Evolutionary conservation across 805 yeast genomes (phyloP), one percentile per base, ranked within the genome.

Genomic region (Candida vaughaniae): DNA sequence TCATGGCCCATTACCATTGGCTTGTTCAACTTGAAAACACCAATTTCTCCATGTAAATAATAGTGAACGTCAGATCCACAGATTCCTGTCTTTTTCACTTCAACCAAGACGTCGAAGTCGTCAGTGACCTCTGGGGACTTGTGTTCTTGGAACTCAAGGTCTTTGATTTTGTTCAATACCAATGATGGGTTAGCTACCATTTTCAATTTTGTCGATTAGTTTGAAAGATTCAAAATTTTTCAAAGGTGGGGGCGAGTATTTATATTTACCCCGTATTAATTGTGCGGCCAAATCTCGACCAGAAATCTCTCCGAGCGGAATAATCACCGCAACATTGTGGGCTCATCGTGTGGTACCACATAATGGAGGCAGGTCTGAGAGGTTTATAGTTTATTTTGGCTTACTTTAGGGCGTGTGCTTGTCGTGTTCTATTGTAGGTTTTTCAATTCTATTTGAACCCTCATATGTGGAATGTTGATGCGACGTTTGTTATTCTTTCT

Each of bases 1-100:
- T 88, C 96, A 55, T 88, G 96, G 30, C 96, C 96, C 46, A 87
- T 65, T 25, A 87, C 88, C 91, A 87, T 84, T 30, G 95, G 95
- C 17, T 69, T 63, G 46, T 73, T 75, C 41, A 88, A 82, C 6
- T 80, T 77, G 50, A 85, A 87, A 6, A 78, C 73, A 16, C 95
- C 96, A 52, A 87, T 83, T 37, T 71, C 73, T 3, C 95, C 96
- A 46, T 83, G 84, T 20, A 78, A 75, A 52, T 79, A 86, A 67
- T 82, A 88, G 57, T 87, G 95, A 43, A 86, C 82, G 55, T 86
- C 95, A 1, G 88, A 80, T 3, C 95, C 95, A 60, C 95, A 88
- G 41, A 88, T 80, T 20, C 96, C 96, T 0, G 95, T 87, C 52
- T 82, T 79, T 60, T 82, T 85, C 48, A 87, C 80, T 35, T 78